Evolutionary conservation across 106 monocot species (phyloP).

Genomic region (Allium cepa): DNA sequence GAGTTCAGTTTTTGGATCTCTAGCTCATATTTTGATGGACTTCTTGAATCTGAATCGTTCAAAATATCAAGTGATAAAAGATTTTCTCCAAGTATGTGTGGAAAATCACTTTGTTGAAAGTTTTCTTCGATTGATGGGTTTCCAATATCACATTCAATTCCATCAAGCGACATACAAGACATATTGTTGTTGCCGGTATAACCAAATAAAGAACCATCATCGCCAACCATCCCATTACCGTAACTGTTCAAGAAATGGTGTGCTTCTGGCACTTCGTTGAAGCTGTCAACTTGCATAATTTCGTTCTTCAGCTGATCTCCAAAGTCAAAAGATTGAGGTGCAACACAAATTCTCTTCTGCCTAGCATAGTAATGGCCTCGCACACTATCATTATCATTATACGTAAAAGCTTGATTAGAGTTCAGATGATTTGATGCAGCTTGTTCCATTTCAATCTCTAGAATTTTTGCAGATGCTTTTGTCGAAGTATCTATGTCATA

Average conservation of each 20-base stretch:
- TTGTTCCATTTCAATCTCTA: constrained; percentile 39
- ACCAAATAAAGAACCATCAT: constrained; percentile 17
- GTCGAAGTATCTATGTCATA: constrained; percentile 51
- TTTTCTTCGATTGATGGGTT: constrained; percentile 27
- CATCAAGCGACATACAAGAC: constrained; percentile 8
- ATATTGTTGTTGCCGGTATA: constrained; percentile 12
- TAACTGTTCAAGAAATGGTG: constrained; percentile 10
- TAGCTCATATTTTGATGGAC: constrained; percentile 7
- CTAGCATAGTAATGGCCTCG: constrained; percentile 56
- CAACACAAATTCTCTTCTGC: constrained; percentile 64
- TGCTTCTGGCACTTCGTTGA: background rate
- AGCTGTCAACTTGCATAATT: constrained; percentile 6
- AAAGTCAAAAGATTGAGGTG: constrained; percentile 21
- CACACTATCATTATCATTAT: constrained; percentile 48
- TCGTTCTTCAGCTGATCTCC: background rate
- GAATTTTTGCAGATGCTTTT: constrained; percentile 47
- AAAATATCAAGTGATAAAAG: constrained; percentile 9
- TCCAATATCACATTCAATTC: constrained; percentile 14
- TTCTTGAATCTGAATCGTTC: constrained; percentile 4
- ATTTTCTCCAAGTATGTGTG: constrained; percentile 22
- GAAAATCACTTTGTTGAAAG: constrained; percentile 15
- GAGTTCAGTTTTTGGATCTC: too few species aligned
- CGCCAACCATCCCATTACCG: constrained; percentile 11
- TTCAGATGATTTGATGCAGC: constrained; percentile 30
- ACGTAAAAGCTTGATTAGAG: constrained; percentile 21